Evolutionary conservation across 345 rosid genomes (phyloP).

Genomic region (Abelmoschus esculentus): DNA sequence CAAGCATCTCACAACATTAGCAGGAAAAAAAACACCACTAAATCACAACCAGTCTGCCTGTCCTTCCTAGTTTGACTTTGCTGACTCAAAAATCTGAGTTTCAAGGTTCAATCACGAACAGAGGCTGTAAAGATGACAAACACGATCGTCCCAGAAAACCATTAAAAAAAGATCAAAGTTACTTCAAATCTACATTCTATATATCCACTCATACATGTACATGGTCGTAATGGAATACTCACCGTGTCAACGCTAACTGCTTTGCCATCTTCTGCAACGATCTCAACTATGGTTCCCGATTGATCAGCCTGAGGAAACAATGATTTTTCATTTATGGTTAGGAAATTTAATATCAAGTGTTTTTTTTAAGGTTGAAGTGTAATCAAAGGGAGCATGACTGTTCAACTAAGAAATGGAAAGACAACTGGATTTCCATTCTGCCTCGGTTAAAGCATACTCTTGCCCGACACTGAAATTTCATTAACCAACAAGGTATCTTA

Average conservation of each 20-base stretch:
- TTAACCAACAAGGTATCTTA: too few species aligned
- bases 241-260: conserved; percentile 62
- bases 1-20: conserved; percentile 13
- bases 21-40: not conserved
- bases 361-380: too few species aligned
- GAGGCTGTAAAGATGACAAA: conserved; percentile 46
- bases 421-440: too few species aligned
- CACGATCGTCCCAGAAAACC: not conserved
- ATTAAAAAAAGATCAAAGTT: not conserved
- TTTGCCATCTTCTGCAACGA: conserved; percentile 69
- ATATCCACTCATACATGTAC: not conserved
- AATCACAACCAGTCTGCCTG: not conserved
- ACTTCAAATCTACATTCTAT: not conserved
- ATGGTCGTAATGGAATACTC: conserved; percentile 17
- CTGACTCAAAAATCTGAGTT: not conserved
- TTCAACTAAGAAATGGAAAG: too few species aligned
- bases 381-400: too few species aligned
- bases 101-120: conserved; percentile 69
- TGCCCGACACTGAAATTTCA: too few species aligned
- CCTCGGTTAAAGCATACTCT: too few species aligned
- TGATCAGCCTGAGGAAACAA: conserved; percentile 53
- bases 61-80: not conserved
- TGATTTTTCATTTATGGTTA: not conserved
- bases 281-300: conserved; percentile 67
- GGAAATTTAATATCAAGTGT: too few species aligned